Evolutionary conservation across 2,329 filamentous ascomycete species (phyloP).

Genomic region (Zalaria obscura): DNA sequence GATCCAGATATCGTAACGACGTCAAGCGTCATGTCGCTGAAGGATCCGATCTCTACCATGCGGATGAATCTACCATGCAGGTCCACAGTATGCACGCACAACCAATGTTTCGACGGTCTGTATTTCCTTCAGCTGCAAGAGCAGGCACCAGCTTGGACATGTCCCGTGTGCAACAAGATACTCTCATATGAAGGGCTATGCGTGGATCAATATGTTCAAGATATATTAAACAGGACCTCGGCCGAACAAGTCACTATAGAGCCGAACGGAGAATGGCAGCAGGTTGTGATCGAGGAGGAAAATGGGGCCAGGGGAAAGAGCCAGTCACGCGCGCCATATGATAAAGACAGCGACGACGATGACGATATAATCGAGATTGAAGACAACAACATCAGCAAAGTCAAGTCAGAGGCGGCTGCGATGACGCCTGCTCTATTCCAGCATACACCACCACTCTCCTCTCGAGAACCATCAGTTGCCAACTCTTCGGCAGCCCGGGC

Average conservation of each 20-base stretch:
- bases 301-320: slow-evolving; percentile 21
- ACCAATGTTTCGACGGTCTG: slow-evolving; percentile 87
- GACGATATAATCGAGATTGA: slow-evolving; percentile 31
- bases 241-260: slow-evolving; percentile 83
- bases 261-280: slow-evolving; percentile 66
- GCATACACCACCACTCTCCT: slow-evolving; percentile 31
- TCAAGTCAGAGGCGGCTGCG: slow-evolving; percentile 23
- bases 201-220: slow-evolving; percentile 80
- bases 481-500: slow-evolving; percentile 15
- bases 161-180: slow-evolving; percentile 78
- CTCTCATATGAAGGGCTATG: slow-evolving; percentile 71
- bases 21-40: slow-evolving; percentile 77
- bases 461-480: slow-evolving; percentile 25
- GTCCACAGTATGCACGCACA: slow-evolving; percentile 67
- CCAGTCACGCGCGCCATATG: slow-evolving; percentile 15
- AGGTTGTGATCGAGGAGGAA: slow-evolving; percentile 27
- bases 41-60: slow-evolving; percentile 81
- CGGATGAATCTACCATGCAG: slow-evolving; percentile 70
- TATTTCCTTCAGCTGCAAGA: slow-evolving; percentile 91
- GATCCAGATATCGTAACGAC: slow-evolving; percentile 84
- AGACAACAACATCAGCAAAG: slow-evolving; percentile 19
- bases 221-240: slow-evolving; percentile 66
- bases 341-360: slow-evolving; percentile 27
- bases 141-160: slow-evolving; percentile 93
- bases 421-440: slow-evolving; percentile 22